Percentiles rank a stretch among this genome's conserved stretches.
Evolutionary conservation across 2,329 filamentous ascomycete genomes (phyloP).

Genomic region (Ophiostoma perfectum): DNA sequence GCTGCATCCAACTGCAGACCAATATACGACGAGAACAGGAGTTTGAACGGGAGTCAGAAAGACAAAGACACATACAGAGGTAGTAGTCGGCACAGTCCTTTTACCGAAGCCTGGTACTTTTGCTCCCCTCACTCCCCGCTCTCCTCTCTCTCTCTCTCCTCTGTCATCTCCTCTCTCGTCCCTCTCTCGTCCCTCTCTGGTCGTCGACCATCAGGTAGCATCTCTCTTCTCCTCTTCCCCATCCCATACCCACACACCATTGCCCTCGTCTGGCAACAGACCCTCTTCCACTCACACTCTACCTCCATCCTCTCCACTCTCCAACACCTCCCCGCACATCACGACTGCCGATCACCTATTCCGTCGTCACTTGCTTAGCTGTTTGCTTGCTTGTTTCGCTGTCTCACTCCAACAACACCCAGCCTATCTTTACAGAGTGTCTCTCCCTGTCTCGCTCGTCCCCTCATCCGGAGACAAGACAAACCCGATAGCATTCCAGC

Average conservation of each 20-base stretch:
- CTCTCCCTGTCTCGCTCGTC: background rate
- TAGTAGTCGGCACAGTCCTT: no score
- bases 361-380: no score
- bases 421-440: background rate
- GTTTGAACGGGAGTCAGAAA: background rate
- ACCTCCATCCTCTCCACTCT: conserved; percentile 2
- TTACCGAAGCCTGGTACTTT: no score
- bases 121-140: no score
- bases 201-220: background rate
- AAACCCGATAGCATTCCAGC: background rate
- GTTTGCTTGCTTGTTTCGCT: no score
- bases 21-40: background rate
- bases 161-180: background rate
- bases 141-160: no score
- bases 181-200: background rate
- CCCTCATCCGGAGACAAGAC: background rate
- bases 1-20: background rate
- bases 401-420: background rate
- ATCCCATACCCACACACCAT: background rate
- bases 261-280: background rate
- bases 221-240: background rate
- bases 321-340: background rate
- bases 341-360: conserved; percentile 9
- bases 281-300: background rate
- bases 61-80: background rate